Percentiles rank a stretch among this genome's conserved stretches.
Conservation (phyloP, 768 basidiomycete species). For the Agrocybe praecox region DNA sequence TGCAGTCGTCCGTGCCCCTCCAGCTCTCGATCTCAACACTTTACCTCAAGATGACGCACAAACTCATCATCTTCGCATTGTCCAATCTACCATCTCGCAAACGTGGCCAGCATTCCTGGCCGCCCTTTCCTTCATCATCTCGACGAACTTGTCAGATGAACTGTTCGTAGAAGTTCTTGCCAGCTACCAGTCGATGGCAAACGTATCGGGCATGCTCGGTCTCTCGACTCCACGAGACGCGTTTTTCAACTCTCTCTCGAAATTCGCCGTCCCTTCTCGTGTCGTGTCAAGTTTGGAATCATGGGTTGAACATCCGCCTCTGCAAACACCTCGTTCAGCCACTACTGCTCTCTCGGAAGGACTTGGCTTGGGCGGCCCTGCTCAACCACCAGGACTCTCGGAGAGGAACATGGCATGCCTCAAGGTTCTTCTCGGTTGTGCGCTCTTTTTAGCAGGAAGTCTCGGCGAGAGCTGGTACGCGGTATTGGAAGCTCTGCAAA, state of each 20-base stretch:
- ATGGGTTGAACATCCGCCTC: slow-evolving; percentile 42
- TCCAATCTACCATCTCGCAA: slow-evolving; percentile 79
- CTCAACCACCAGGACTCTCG: slow-evolving; percentile 72
- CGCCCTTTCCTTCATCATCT: slow-evolving; percentile 85
- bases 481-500: slow-evolving; percentile 89
- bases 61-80: slow-evolving; percentile 60
- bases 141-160: slow-evolving; percentile 89
- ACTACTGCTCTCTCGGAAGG: slow-evolving; percentile 64
- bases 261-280: slow-evolving; percentile 87
- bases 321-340: slow-evolving; percentile 60
- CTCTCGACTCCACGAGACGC: slow-evolving; percentile 89
- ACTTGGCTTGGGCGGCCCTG: slow-evolving; percentile 58
- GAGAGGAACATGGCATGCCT: slow-evolving; percentile 91
- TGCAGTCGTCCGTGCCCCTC: slow-evolving; percentile 68
- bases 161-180: slow-evolving; percentile 87
- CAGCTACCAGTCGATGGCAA: slow-evolving; percentile 82
- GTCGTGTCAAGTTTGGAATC: slow-evolving; percentile 84
- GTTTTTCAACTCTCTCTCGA: slow-evolving; percentile 87
- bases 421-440: slow-evolving; percentile 76
- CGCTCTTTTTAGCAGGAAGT: slow-evolving; percentile 81
- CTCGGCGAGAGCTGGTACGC: slow-evolving; percentile 93
- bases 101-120: slow-evolving; percentile 95
- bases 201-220: slow-evolving; percentile 88
- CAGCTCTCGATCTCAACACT: slow-evolving; percentile 63
- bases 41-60: slow-evolving; percentile 52